These are phyloP conservation scores for Ophiostoma pallidulum DNA, from an alignment of 2,329 filamentous ascomycete species.

Conservation along the genomic window DNA sequence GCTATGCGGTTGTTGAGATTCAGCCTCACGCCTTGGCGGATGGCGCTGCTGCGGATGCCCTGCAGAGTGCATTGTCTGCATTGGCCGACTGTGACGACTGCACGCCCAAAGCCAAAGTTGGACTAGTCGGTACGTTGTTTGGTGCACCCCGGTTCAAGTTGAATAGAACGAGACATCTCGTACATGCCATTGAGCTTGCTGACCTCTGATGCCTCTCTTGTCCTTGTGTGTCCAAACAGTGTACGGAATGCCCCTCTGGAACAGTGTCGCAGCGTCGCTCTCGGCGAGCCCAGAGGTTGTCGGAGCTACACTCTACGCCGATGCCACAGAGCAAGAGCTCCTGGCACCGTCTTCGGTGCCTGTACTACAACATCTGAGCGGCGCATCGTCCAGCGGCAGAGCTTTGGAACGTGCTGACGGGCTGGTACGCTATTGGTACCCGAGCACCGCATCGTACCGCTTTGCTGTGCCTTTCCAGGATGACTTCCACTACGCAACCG, in stretches of 20 bases:
- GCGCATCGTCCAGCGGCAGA: not conserved
- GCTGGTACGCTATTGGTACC: conserved; percentile 5
- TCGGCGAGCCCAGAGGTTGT: conserved; percentile 8
- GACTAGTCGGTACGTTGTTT: conserved; percentile 24
- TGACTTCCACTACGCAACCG: conserved; percentile 25
- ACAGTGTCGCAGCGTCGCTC: conserved; percentile 1
- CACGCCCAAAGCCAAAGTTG: not conserved
- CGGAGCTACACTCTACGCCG: conserved; percentile 15
- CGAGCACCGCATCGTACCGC: not conserved
- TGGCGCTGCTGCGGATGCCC: conserved; percentile 26
- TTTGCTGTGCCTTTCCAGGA: conserved; percentile 10
- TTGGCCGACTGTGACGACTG: conserved; percentile 23
- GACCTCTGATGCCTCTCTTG: conserved; percentile 26
- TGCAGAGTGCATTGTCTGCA: conserved; percentile 10
- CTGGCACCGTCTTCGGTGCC: not conserved
- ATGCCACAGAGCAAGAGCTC: not conserved
- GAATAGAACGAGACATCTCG: too few species aligned
- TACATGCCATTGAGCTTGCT: too few species aligned
- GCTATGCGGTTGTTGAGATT: conserved; percentile 52
- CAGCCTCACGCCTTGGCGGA: conserved; percentile 19
- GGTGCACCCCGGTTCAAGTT: too few species aligned
- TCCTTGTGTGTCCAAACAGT: conserved; percentile 4
- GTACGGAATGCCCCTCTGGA: conserved; percentile 9
- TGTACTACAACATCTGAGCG: conserved; percentile 3
- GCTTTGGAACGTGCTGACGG: conserved; percentile 30